Evolutionary conservation across 495 filamentous ascomycete genomes (phyloP), one percentile per base, ranked within the genome.

Genomic region (Tuber brumale): DNA sequence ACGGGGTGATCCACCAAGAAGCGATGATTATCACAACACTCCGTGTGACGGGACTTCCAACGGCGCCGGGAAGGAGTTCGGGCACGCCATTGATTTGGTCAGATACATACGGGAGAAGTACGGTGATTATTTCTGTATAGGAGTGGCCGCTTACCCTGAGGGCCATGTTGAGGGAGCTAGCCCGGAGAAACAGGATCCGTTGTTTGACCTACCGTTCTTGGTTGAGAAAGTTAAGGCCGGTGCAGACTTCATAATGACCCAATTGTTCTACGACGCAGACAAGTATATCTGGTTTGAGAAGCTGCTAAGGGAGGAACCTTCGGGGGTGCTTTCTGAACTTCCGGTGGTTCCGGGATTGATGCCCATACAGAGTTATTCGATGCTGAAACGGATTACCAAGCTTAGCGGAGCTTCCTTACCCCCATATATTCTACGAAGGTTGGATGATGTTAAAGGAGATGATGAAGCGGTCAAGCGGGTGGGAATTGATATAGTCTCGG

Each of bases 181-280:
- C 21, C 89, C 89, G 31, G 89, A 91, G 76, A 87, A 90, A 39
- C 95, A 98, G 85, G 91, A 91, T 82, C 87, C 93, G 0, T 87
- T 88, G 76, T 89, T 90, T 69, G 95, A 99, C 85, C 84, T 99
- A 51, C 93, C 95, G 10, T 97, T 93, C 82, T 86, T 99, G 70
- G 88, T 97, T 43, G 94, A 97, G 75, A 99, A 99, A 87, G 91
- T 91, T 0, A 86, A 90, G 80, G 95, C 95, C 6, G 95, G 95
- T 0, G 96, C 95, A 35, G 96, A 98, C 84, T 99, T 99, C 84
- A 92, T 99, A 83, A 97, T 99, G 93, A 98, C 96, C n/a, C 95
- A 99, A 83, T 87, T 99, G 39, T 98, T 97, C 85, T 99, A 95
- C 84, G 94, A 98, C 81, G 87, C 92, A 21, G 86, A 91, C 10